Evolutionary conservation across 2,329 filamentous ascomycete genomes (phyloP).

Genomic region (Talaromyces amestolkiae): DNA sequence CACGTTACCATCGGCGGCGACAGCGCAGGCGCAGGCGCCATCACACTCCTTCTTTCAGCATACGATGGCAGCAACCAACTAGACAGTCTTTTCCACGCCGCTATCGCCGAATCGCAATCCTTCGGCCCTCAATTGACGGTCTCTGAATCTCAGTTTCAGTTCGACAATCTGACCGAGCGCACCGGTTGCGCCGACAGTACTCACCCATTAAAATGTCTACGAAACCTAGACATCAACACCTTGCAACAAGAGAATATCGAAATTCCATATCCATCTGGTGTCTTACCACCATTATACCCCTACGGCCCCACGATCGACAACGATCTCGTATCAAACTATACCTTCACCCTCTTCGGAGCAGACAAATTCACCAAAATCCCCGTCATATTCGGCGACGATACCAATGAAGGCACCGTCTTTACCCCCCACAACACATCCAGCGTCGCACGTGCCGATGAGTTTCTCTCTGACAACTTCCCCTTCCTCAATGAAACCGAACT

Average conservation of each 20-base stretch:
- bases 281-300: constrained; percentile 47
- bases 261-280: constrained; percentile 47
- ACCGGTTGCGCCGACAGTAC: constrained; percentile 44
- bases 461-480: constrained; percentile 60
- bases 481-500: constrained; percentile 53
- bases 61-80: constrained; percentile 46
- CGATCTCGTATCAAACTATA: constrained; percentile 52
- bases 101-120: constrained; percentile 54
- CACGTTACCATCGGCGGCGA: constrained; percentile 31
- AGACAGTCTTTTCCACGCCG: constrained; percentile 52
- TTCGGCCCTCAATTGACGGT: constrained; percentile 51
- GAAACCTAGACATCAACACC: constrained; percentile 41
- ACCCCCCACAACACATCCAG: constrained; percentile 51
- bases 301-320: constrained; percentile 54
- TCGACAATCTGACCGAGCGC: constrained; percentile 51
- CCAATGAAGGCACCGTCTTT: constrained; percentile 66
- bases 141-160: constrained; percentile 51
- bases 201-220: constrained; percentile 52
- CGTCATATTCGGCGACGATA: constrained; percentile 58
- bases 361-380: constrained; percentile 54
- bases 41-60: constrained; percentile 62
- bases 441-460: constrained; percentile 51
- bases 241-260: constrained; percentile 49
- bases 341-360: constrained; percentile 48
- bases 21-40: constrained; percentile 36